phyloP scores from a whole-genome alignment of 768 basidiomycete genomes.

The Naganishia vaughanmartiniae region DNA sequence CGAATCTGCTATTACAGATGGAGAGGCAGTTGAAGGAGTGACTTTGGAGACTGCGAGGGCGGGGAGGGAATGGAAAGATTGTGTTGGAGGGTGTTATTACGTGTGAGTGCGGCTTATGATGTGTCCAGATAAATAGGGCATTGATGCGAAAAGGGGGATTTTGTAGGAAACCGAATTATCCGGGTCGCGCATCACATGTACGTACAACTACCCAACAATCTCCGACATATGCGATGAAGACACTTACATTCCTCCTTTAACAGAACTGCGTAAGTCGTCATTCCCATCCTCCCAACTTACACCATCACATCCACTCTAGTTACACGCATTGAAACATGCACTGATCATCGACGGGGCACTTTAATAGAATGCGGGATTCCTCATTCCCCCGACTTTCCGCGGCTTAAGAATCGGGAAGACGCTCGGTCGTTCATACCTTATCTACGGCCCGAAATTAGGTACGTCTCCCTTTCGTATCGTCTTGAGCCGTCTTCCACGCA shows the following conservation, averaged over 20 bases:
- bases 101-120: slow-evolving; percentile 38
- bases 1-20: slow-evolving; percentile 34
- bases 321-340: too few species aligned
- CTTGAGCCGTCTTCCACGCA: not conserved
- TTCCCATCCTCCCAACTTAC: not conserved
- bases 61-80: slow-evolving; percentile 65
- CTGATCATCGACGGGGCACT: slow-evolving; percentile 1
- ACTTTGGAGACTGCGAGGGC: slow-evolving; percentile 56
- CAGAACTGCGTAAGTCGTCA: slow-evolving; percentile 38
- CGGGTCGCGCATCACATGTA: slow-evolving; percentile 83
- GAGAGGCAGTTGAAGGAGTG: slow-evolving; percentile 39
- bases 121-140: too few species aligned
- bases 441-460: slow-evolving; percentile 75
- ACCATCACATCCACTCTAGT: not conserved
- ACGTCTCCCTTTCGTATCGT: slow-evolving; percentile 53
- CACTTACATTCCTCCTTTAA: not conserved
- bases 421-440: slow-evolving; percentile 73
- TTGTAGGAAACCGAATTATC: slow-evolving; percentile 64
- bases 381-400: slow-evolving; percentile 66
- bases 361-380: slow-evolving; percentile 90
- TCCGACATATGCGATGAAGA: not conserved
- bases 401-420: slow-evolving; percentile 66
- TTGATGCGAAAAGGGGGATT: too few species aligned
- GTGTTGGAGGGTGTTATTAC: slow-evolving; percentile 60
- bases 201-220: slow-evolving; percentile 52